Percentiles rank a stretch among this genome's conserved stretches.
Conservation (phyloP, 2,329 filamentous ascomycete species). For the Xylaria arbuscula region DNA sequence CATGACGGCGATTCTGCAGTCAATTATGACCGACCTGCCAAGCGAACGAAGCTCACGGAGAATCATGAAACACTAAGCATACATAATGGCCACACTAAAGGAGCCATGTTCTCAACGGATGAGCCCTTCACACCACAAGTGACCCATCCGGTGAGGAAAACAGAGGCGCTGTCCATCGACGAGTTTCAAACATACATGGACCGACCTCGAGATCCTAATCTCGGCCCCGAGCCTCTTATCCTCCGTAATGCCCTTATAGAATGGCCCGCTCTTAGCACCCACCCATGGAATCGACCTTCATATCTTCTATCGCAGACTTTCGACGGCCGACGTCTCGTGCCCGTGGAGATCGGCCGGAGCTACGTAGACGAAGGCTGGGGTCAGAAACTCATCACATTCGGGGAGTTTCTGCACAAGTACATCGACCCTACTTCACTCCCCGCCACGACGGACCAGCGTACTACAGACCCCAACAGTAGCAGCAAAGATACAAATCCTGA, state of each 20-base stretch:
- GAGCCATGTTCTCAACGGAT: conserved; percentile 48
- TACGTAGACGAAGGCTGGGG: conserved; percentile 90
- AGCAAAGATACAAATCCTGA: background rate
- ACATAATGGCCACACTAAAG: background rate
- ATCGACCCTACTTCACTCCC: conserved; percentile 55
- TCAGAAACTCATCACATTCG: conserved; percentile 82
- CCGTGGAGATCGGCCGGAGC: conserved; percentile 85
- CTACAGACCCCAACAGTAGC: background rate
- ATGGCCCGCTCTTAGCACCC: conserved; percentile 80
- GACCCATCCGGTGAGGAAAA: conserved; percentile 54
- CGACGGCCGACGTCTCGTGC: conserved; percentile 80
- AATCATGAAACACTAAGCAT: background rate
- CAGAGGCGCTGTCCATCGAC: conserved; percentile 63
- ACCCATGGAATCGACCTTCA: conserved; percentile 76
- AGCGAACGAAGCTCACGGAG: conserved; percentile 36
- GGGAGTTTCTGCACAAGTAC: conserved; percentile 73
- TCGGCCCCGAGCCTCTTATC: conserved; percentile 70
- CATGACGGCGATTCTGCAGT: background rate
- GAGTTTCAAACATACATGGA: conserved; percentile 72
- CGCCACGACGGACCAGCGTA: conserved; percentile 24
- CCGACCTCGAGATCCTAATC: conserved; percentile 50
- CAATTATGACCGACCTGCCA: conserved; percentile 29
- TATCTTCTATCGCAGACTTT: conserved; percentile 83
- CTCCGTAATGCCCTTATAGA: conserved; percentile 72
- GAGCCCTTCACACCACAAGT: conserved; percentile 59